A percentile compares a stretch with the other conserved stretches of the same genome.
Evolutionary conservation across 2,329 filamentous ascomycete genomes (phyloP).

Genomic region (Piedraia hortae): DNA sequence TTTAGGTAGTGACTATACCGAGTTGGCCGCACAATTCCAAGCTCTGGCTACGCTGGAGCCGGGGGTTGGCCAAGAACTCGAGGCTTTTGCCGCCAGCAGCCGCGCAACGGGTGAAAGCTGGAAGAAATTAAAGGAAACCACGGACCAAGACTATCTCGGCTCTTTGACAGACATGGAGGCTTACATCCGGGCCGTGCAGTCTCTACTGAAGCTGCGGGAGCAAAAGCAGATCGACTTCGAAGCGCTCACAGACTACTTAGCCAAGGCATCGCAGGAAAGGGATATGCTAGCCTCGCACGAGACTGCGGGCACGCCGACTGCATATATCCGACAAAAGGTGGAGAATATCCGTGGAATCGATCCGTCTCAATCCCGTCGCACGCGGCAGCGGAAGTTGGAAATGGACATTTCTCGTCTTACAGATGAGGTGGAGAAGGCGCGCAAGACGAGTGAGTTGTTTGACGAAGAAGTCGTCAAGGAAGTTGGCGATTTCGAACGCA

Average conservation of each 20-base stretch:
- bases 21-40: conserved; percentile 82
- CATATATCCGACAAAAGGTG: conserved; percentile 78
- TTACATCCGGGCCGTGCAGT: conserved; percentile 67
- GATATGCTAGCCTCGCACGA: conserved; percentile 46
- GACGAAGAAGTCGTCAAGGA: conserved; percentile 90
- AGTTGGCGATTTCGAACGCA: conserved; percentile 79
- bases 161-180: conserved; percentile 86
- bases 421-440: conserved; percentile 63
- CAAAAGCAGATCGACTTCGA: conserved; percentile 97
- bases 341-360: conserved; percentile 93
- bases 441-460: conserved; percentile 69
- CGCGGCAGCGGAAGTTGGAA: conserved; percentile 71
- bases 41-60: conserved; percentile 76
- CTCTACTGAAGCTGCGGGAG: conserved; percentile 72
- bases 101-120: conserved; percentile 60
- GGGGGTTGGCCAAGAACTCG: conserved; percentile 54
- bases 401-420: conserved; percentile 80
- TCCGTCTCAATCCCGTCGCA: conserved; percentile 70
- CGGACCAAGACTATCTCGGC: conserved; percentile 84
- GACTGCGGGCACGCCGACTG: conserved; percentile 40
- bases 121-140: conserved; percentile 60
- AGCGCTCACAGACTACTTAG: conserved; percentile 80
- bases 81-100: conserved; percentile 63
- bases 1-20: conserved; percentile 62
- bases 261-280: conserved; percentile 66